These are phyloP conservation scores for Sphagnum fallax DNA, from an alignment of 228 moss, liverwort and hornwort species.

Conservation along the genomic window DNA sequence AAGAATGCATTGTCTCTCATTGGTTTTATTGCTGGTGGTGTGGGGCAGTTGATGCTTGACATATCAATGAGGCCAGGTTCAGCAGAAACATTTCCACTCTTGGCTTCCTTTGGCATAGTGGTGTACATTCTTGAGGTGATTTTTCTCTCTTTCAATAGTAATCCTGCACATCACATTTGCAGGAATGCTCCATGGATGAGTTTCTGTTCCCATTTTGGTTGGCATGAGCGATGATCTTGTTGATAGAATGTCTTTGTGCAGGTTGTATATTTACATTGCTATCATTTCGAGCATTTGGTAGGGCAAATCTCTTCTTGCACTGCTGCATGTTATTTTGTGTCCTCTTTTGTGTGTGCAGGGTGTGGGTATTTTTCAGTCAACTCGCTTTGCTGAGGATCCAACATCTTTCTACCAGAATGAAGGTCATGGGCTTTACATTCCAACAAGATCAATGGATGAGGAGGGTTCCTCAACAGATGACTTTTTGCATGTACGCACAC, in stretches of 20 bases:
- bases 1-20: background rate
- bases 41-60: slow-evolving; percentile 50
- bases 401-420: slow-evolving; percentile 59
- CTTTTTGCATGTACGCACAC: slow-evolving; percentile 19
- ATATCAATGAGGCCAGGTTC: slow-evolving; percentile 55
- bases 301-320: too few relatives aligned
- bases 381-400: slow-evolving; percentile 46
- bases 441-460: slow-evolving; percentile 19
- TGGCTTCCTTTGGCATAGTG: slow-evolving; percentile 27
- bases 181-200: too few relatives aligned
- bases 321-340: too few relatives aligned
- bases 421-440: slow-evolving; percentile 53
- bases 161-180: background rate
- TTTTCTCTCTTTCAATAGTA: background rate
- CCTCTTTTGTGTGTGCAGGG: slow-evolving; percentile 23
- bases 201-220: too few relatives aligned
- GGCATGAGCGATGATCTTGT: too few relatives aligned
- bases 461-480: slow-evolving; percentile 5
- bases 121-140: slow-evolving; percentile 53
- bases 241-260: too few relatives aligned
- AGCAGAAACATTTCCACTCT: slow-evolving; percentile 30
- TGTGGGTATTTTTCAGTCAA: slow-evolving; percentile 59
- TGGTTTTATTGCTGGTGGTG: background rate
- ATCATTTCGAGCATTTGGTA: too few relatives aligned
- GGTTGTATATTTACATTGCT: too few relatives aligned